Conservation (phyloP, 139 green algal species). For the Gonium pectorale region DNA sequence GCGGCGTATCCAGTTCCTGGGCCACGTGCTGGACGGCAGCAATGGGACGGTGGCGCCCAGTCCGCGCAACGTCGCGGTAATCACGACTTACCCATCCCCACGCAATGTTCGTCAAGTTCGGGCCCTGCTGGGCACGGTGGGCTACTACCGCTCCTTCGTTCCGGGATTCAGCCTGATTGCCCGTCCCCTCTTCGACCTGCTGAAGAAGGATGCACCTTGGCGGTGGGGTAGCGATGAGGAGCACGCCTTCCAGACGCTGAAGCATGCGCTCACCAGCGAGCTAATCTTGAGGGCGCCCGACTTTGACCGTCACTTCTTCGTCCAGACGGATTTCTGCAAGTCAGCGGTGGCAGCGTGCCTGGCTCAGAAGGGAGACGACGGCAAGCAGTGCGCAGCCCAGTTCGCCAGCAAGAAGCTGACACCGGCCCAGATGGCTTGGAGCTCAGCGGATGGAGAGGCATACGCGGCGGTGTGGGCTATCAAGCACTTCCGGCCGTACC, state of each 20-base stretch:
- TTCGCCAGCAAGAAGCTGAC: neutral
- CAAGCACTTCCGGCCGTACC: too few relatives aligned
- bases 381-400: neutral
- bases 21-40: neutral
- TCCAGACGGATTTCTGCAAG: neutral
- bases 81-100: neutral
- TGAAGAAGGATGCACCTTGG: neutral
- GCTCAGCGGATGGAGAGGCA: slow-evolving; percentile 40
- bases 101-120: neutral
- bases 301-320: neutral
- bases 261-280: neutral
- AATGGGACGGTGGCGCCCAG: neutral
- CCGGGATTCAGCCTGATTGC: neutral
- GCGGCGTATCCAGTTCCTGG: neutral
- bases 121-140: neutral
- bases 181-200: neutral
- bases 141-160: neutral
- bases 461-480: too few relatives aligned
- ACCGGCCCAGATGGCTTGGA: slow-evolving; percentile 2
- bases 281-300: neutral
- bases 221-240: neutral
- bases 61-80: neutral
- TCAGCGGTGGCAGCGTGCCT: neutral
- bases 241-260: neutral
- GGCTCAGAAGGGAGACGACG: neutral